phyloP scores from a whole-genome alignment of 768 basidiomycete genomes.

The Suillus luteus region DNA sequence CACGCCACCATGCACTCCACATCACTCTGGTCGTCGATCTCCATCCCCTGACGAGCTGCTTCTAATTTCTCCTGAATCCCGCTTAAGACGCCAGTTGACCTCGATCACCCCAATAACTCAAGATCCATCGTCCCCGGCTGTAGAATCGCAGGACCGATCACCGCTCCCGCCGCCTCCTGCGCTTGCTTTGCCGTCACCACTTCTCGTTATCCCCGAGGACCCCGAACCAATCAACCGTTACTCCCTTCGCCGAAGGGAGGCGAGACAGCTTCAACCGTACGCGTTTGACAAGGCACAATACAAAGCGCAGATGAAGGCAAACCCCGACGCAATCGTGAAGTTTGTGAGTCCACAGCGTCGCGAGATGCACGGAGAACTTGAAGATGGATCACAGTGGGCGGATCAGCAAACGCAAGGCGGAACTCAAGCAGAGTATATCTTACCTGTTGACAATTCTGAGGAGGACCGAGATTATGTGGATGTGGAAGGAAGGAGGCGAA shows the following conservation, averaged over 20 bases:
- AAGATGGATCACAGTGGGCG: conserved; percentile 27
- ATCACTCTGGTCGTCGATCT: conserved; percentile 11
- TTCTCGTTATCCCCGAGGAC: conserved; percentile 20
- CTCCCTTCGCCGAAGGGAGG: conserved; percentile 54
- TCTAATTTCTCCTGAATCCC: conserved; percentile 14
- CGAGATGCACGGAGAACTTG: conserved; percentile 21
- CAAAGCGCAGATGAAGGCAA: conserved; percentile 47
- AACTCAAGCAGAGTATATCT: conserved; percentile 33
- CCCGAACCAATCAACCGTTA: conserved; percentile 41
- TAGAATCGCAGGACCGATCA: not conserved
- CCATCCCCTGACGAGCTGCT: conserved; percentile 29
- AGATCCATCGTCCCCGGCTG: not conserved
- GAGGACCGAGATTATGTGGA: conserved; percentile 32
- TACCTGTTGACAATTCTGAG: conserved; percentile 22
- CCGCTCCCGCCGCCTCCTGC: conserved; percentile 9
- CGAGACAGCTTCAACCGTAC: conserved; percentile 64
- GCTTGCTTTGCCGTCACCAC: conserved; percentile 12
- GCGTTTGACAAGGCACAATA: conserved; percentile 56
- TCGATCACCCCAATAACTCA: not conserved
- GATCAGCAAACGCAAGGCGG: conserved; percentile 24
- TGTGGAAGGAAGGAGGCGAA: conserved; percentile 16
- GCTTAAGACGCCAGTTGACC: not conserved
- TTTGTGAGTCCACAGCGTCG: conserved; percentile 38
- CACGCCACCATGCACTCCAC: conserved; percentile 17
- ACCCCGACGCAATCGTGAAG: conserved; percentile 72